These are phyloP conservation scores for Cubamyces sp. DNA, from an alignment of 768 basidiomycete species.

Conservation along the genomic window DNA sequence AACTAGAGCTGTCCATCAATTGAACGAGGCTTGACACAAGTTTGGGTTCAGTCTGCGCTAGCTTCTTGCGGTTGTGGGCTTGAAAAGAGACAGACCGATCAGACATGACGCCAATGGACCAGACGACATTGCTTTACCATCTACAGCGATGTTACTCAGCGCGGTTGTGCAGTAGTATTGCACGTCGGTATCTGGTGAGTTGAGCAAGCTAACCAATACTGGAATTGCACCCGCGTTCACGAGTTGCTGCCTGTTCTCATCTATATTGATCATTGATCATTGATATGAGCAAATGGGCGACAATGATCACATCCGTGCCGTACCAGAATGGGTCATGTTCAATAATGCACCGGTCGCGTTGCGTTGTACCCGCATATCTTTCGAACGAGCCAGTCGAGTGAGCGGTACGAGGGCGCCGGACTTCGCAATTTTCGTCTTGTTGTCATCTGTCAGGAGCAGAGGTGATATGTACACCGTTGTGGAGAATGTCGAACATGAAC, in stretches of 20 bases:
- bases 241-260: slow-evolving; percentile 98
- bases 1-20: slow-evolving; percentile 95
- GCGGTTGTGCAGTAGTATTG: slow-evolving; percentile 99
- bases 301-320: slow-evolving; percentile 25
- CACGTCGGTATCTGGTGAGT: slow-evolving; percentile 98
- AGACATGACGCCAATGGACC: slow-evolving; percentile 1
- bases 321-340: slow-evolving; percentile 99
- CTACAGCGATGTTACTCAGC: slow-evolving; percentile 97
- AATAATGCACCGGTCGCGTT: slow-evolving; percentile 97
- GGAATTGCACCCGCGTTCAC: slow-evolving; percentile 99
- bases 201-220: slow-evolving; percentile 91
- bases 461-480: background rate
- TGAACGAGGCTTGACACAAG: slow-evolving; percentile 91
- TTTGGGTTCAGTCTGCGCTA: slow-evolving; percentile 92
- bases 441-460: slow-evolving; percentile 72
- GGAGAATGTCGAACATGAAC: background rate
- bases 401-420: slow-evolving; percentile 98
- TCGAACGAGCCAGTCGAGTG: slow-evolving; percentile 93
- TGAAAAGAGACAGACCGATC: slow-evolving; percentile 1
- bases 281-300: slow-evolving; percentile 7
- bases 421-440: slow-evolving; percentile 99
- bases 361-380: slow-evolving; percentile 98
- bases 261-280: slow-evolving; percentile 44
- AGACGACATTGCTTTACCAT: slow-evolving; percentile 52
- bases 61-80: slow-evolving; percentile 91